Evolutionary conservation across 192 early-diverging fungal genomes (phyloP).

Genomic region (Chytriomyces hyalinus): DNA sequence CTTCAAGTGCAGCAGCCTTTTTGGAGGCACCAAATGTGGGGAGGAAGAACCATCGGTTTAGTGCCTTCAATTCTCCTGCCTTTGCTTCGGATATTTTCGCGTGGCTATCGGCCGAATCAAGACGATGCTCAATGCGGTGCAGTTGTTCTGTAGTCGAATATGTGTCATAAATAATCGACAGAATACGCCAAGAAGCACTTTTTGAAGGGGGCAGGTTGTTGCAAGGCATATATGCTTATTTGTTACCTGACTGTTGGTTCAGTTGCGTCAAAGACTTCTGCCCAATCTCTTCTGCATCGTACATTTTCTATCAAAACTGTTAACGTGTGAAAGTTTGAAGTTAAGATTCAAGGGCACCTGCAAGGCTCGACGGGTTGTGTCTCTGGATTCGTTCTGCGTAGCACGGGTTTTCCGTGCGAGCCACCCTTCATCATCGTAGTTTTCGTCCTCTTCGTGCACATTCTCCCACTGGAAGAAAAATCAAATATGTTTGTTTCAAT

Average conservation of each 20-base stretch:
- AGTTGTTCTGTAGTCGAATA: conserved; percentile 48
- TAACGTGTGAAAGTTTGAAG: too few relatives aligned
- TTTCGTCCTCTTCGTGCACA: conserved; percentile 35
- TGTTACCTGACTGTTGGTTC: conserved; percentile 49
- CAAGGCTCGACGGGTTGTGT: conserved; percentile 53
- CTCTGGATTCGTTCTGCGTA: conserved; percentile 53
- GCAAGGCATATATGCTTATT: not conserved
- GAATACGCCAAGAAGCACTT: not conserved
- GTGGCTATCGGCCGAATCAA: conserved; percentile 48
- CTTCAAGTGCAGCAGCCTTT: conserved; percentile 46
- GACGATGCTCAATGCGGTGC: conserved; percentile 40
- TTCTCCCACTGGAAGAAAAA: conserved; percentile 28
- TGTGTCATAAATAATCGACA: not conserved
- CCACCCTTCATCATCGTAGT: conserved; percentile 46
- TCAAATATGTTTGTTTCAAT: not conserved
- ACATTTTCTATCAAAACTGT: not conserved
- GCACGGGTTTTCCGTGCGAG: conserved; percentile 50
- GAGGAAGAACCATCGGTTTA: conserved; percentile 58
- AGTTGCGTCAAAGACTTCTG: conserved; percentile 40
- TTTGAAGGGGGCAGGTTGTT: not conserved
- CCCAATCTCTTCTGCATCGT: not conserved
- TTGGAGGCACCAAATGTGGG: conserved; percentile 57
- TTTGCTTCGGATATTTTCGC: conserved; percentile 55
- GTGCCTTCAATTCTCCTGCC: conserved; percentile 53
- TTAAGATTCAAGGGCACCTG: not conserved